These are phyloP conservation scores for Nemania diffusa DNA, from an alignment of 2,329 filamentous ascomycete genomes.

Conservation along the genomic window DNA sequence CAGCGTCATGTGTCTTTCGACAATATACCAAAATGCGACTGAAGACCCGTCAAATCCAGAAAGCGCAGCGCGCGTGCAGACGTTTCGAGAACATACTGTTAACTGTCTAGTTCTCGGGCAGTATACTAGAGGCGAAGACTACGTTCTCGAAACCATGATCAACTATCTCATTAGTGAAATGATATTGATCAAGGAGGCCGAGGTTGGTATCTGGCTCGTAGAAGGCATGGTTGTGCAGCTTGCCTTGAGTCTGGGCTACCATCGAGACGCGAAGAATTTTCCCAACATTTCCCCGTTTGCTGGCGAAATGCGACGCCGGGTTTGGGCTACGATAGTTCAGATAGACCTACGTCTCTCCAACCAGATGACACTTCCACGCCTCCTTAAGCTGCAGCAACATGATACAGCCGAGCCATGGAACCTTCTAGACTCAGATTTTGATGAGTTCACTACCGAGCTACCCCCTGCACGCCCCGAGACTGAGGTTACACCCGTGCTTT, in stretches of 20 bases:
- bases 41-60: not conserved
- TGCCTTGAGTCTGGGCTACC: constrained; percentile 66
- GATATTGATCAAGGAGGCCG: constrained; percentile 60
- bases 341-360: constrained; percentile 62
- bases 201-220: constrained; percentile 61
- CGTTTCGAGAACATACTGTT: constrained; percentile 54
- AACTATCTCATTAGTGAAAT: constrained; percentile 64
- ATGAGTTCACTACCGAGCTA: constrained; percentile 59
- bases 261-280: constrained; percentile 56
- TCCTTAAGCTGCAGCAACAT: constrained; percentile 58
- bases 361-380: constrained; percentile 61
- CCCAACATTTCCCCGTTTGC: constrained; percentile 56
- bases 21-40: not conserved
- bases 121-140: constrained; percentile 60
- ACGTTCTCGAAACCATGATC: constrained; percentile 64
- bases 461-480: constrained; percentile 58
- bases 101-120: constrained; percentile 64
- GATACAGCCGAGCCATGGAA: constrained; percentile 63
- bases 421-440: constrained; percentile 64
- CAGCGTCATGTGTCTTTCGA: constrained; percentile 61
- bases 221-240: constrained; percentile 61
- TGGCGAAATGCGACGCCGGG: constrained; percentile 55
- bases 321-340: constrained; percentile 59
- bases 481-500: constrained; percentile 61
- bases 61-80: not conserved